phyloP scores from a whole-genome alignment of 1,139 yeast genomes.

The Suhomyces guaymorum region DNA sequence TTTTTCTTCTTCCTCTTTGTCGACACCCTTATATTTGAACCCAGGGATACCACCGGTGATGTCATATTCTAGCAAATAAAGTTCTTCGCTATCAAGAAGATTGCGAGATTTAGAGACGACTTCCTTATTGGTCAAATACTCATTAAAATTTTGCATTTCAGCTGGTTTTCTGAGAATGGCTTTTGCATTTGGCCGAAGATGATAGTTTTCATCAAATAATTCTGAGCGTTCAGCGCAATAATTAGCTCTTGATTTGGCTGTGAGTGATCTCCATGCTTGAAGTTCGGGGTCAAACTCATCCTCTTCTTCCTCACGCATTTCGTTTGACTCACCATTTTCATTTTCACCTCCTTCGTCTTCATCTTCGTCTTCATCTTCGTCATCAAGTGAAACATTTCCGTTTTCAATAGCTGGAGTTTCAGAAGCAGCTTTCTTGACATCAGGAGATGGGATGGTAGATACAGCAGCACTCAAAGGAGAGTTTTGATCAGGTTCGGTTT shows the following conservation, averaged over 20 bases:
- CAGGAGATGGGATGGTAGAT: conserved; percentile 18
- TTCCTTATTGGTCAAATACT: conserved; percentile 46
- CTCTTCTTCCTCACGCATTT: conserved; percentile 34
- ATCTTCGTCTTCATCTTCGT: conserved; percentile 32
- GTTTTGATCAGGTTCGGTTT: conserved; percentile 23
- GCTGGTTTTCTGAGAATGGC: conserved; percentile 64
- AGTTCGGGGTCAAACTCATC: conserved; percentile 36
- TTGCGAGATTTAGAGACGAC: conserved; percentile 45
- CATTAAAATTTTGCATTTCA: conserved; percentile 58
- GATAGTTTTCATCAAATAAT: conserved; percentile 57
- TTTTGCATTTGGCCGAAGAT: conserved; percentile 62
- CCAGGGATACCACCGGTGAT: conserved; percentile 80
- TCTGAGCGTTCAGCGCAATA: conserved; percentile 70
- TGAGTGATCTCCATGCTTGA: conserved; percentile 78
- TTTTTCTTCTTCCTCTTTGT: conserved; percentile 48
- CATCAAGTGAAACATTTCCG: conserved; percentile 27
- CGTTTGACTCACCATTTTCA: conserved; percentile 16
- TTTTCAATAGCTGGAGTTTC: conserved; percentile 26
- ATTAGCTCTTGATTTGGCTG: conserved; percentile 77
- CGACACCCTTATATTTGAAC: conserved; percentile 51
- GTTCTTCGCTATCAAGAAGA: conserved; percentile 60
- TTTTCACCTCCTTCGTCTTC: conserved; percentile 26
- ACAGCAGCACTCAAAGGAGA: conserved; percentile 15
- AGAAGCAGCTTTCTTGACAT: conserved; percentile 12
- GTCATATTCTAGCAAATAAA: conserved; percentile 81